Conservation (phyloP, 192 early-diverging fungal genomes). For the Coemansia erecta region DNA sequence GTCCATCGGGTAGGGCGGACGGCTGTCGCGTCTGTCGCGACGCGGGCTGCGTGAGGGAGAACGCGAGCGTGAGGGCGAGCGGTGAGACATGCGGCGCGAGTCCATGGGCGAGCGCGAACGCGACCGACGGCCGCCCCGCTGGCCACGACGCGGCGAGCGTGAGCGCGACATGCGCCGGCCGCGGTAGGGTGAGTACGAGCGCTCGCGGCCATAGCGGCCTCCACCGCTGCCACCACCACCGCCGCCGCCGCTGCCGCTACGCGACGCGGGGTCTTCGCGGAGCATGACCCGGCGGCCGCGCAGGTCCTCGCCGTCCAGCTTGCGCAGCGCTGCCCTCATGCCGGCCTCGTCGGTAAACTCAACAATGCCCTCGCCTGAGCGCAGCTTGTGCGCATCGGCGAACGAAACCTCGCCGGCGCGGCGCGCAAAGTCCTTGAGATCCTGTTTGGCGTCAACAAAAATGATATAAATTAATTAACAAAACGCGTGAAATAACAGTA, state of each 20-base stretch:
- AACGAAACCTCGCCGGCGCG: slow-evolving; percentile 93
- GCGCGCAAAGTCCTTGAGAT: slow-evolving; percentile 94
- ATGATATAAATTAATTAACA: slow-evolving; percentile 6
- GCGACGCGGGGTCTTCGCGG: slow-evolving; percentile 57
- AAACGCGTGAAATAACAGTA: neutral
- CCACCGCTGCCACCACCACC: slow-evolving; percentile 20
- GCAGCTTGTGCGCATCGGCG: slow-evolving; percentile 83
- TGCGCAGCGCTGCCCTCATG: slow-evolving; percentile 80
- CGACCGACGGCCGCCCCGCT: slow-evolving; percentile 31
- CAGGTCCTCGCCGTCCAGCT: slow-evolving; percentile 75
- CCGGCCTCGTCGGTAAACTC: slow-evolving; percentile 82
- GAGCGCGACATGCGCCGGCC: slow-evolving; percentile 50
- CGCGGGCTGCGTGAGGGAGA: slow-evolving; percentile 32
- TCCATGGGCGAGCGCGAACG: slow-evolving; percentile 57
- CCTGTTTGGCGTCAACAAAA: slow-evolving; percentile 55
- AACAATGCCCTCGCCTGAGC: slow-evolving; percentile 84
- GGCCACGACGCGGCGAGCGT: slow-evolving; percentile 13
- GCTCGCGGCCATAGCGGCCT: slow-evolving; percentile 36
- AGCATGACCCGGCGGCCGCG: slow-evolving; percentile 65
- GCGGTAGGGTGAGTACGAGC: slow-evolving; percentile 44
- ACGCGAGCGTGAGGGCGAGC: slow-evolving; percentile 40
- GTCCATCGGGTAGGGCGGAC: slow-evolving; percentile 14
- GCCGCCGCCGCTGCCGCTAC: slow-evolving; percentile 16
- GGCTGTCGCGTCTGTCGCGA: slow-evolving; percentile 4
- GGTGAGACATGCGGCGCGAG: slow-evolving; percentile 23